Percentiles rank a stretch among this genome's conserved stretches.
These are phyloP conservation scores for Raffaelea ambrosiae DNA, from an alignment of 2,329 filamentous ascomycete species.

Conservation along the genomic window DNA sequence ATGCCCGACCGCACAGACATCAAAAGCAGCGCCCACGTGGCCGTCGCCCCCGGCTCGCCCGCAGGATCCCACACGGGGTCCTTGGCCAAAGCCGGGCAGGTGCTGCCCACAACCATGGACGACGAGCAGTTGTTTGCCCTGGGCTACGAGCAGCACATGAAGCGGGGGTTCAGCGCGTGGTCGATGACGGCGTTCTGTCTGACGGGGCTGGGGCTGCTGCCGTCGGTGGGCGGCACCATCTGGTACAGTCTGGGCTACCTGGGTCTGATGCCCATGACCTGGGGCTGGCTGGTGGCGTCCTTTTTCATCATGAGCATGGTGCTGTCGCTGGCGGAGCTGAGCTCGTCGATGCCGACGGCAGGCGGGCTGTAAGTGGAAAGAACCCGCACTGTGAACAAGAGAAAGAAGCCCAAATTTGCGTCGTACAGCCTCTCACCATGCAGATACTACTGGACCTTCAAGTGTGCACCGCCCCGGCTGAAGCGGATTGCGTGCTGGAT, in stretches of 20 bases:
- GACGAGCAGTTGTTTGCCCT: conserved; percentile 2
- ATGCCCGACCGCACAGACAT: too few relatives aligned
- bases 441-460: conserved; percentile 6
- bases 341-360: conserved; percentile 6
- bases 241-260: conserved; percentile 8
- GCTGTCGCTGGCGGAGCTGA: conserved; percentile 1
- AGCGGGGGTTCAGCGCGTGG: conserved; percentile 3
- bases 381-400: neutral
- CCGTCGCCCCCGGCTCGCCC: too few relatives aligned
- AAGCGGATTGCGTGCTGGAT: conserved; percentile 6
- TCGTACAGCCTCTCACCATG: too few relatives aligned
- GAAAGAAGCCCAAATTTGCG: too few relatives aligned
- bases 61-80: too few relatives aligned
- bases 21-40: too few relatives aligned
- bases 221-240: conserved; percentile 3
- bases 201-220: conserved; percentile 3
- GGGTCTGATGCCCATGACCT: conserved; percentile 6
- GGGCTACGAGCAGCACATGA: conserved; percentile 8
- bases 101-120: neutral
- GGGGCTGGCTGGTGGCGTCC: conserved; percentile 5
- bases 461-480: conserved; percentile 1
- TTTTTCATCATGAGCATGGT: conserved; percentile 6
- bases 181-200: conserved; percentile 6
- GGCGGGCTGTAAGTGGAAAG: conserved; percentile 6
- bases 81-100: neutral